Evolutionary conservation across 805 yeast species (phyloP), one percentile per base, ranked within the genome.

Genomic region (Pichia kluyveri): DNA sequence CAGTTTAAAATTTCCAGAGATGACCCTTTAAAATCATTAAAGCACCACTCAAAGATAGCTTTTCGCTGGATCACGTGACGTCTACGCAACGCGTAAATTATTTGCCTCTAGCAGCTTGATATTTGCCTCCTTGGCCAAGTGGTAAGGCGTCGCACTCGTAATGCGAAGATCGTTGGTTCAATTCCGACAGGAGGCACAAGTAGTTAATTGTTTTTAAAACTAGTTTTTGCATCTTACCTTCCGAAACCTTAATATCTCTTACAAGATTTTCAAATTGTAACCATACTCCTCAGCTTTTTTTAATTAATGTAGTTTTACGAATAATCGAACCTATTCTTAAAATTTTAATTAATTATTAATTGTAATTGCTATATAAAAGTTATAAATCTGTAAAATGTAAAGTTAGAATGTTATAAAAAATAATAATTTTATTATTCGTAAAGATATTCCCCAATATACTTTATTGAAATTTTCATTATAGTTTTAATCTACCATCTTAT

Each of bases 101-200:
- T 23, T 23, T 23, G 26, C 26, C 26, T 6, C 26, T 23, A 23
- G 26, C 26, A 23, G 26, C 18, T 34, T 42, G 46, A 31, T 39
- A 18, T 55, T 23, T 54, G 71, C 71, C 70, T 56, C 60, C 61
- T 66, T 67, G 70, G 71, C 71, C 70, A 66, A 67, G 71, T 66
- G 71, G 71, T 67, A 67, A 66, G 70, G 71, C 71, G 68, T 64
- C 69, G 67, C 71, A 67, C 71, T 67, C 70, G 71, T 67, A 67
- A 67, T 67, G 71, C 67, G 69, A 65, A 63, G 71, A 66, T 66
- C 71, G 65, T 60, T 61, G 70, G 71, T 67, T 67, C 71, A 64
- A 67, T 58, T 65, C 71, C 70, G 69, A 63, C 66, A 66, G 61
- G 65, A 56, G 70, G 70, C 71, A 66, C 8, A 40, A 38, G 49